Conservation (phyloP, 306 rosid species). For the Quercus agrifolia region DNA sequence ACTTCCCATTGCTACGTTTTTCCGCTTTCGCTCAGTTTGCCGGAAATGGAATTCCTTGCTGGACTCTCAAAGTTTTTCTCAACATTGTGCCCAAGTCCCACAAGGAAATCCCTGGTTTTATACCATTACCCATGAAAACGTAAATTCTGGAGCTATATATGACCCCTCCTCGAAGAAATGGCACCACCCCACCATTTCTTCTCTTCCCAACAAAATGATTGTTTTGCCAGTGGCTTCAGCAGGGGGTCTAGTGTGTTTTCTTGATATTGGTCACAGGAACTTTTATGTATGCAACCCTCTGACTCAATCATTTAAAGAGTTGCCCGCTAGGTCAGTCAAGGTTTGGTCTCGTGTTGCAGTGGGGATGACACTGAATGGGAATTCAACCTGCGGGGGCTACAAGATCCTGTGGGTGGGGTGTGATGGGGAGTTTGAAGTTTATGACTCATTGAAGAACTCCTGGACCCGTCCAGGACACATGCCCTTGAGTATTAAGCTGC, state of each 20-base stretch:
- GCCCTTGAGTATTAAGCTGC: slow-evolving; percentile 56
- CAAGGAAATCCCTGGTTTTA: slow-evolving; percentile 80
- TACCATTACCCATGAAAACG: slow-evolving; percentile 66
- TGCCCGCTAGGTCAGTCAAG: slow-evolving; percentile 74
- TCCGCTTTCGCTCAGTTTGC: slow-evolving; percentile 81
- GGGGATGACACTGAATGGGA: slow-evolving; percentile 70
- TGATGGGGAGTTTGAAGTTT: slow-evolving; percentile 80
- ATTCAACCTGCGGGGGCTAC: slow-evolving; percentile 55
- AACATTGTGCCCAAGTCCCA: slow-evolving; percentile 58
- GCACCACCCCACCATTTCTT: slow-evolving; percentile 67
- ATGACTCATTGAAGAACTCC: slow-evolving; percentile 64
- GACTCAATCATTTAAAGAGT: slow-evolving; percentile 78
- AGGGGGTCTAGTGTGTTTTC: slow-evolving; percentile 88
- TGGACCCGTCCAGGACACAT: slow-evolving; percentile 67
- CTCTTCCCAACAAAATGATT: slow-evolving; percentile 49
- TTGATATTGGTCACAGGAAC: slow-evolving; percentile 61
- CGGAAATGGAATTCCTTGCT: slow-evolving; percentile 76
- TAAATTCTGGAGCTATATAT: slow-evolving; percentile 77
- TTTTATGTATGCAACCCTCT: slow-evolving; percentile 88
- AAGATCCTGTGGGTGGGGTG: slow-evolving; percentile 76
- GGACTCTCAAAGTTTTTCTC: slow-evolving; percentile 65
- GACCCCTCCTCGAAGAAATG: slow-evolving; percentile 87
- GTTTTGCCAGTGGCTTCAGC: slow-evolving; percentile 87
- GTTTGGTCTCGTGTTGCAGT: slow-evolving; percentile 74
- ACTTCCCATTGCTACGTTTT: slow-evolving; percentile 74